Conservation (phyloP, 495 filamentous ascomycete species). For the Darksidea phi region DNA sequence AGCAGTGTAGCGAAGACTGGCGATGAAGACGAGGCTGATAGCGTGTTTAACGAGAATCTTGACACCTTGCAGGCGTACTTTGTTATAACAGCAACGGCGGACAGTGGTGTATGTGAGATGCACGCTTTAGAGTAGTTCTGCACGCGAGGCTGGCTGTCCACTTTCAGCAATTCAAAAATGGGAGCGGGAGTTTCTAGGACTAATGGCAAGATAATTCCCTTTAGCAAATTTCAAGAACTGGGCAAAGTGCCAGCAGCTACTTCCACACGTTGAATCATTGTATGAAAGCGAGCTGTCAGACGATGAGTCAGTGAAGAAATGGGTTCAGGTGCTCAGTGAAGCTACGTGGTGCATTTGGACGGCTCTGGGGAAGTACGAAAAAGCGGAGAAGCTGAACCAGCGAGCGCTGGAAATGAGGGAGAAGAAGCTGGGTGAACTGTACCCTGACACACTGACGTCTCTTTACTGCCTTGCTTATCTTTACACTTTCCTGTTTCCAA, state of each 20-base stretch:
- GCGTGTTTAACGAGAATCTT: too few relatives aligned
- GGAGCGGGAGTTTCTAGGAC: background rate
- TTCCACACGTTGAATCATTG: constrained; percentile 6
- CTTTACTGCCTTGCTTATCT: too few relatives aligned
- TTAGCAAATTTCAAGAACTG: constrained; percentile 12
- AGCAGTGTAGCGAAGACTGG: too few relatives aligned
- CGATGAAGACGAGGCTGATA: too few relatives aligned
- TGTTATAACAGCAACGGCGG: background rate
- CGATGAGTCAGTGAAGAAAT: background rate
- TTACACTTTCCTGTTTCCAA: too few relatives aligned
- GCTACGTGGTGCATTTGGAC: constrained; percentile 7
- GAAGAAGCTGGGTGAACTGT: too few relatives aligned
- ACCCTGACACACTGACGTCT: too few relatives aligned
- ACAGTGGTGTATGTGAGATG: constrained; percentile 11
- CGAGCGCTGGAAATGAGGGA: too few relatives aligned
- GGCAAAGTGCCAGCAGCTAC: constrained; percentile 19
- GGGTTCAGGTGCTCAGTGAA: constrained; percentile 15
- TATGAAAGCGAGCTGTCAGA: background rate
- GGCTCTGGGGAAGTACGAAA: too few relatives aligned
- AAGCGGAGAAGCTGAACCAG: too few relatives aligned
- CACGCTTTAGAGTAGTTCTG: constrained; percentile 12
- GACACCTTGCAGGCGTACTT: too few relatives aligned
- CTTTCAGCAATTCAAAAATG: background rate
- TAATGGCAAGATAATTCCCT: constrained; percentile 15
- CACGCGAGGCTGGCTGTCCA: constrained; percentile 11